Evolutionary conservation across 2,329 filamentous ascomycete genomes (phyloP).

Genomic region (Graphiopsis chlorocephala): DNA sequence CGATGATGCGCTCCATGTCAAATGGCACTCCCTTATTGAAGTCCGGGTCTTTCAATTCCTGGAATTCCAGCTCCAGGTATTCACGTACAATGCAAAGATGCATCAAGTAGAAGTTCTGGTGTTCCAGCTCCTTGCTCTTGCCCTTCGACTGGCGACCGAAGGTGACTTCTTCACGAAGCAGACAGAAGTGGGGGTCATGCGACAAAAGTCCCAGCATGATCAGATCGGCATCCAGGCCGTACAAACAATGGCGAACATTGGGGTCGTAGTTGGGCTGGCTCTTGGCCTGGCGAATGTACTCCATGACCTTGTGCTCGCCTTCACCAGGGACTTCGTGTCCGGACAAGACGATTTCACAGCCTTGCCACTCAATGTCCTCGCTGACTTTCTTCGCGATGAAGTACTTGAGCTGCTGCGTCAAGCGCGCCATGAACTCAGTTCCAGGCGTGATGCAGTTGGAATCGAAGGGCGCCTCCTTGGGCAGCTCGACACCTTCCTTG

Average conservation of each 20-base stretch:
- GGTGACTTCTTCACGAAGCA: constrained; percentile 94
- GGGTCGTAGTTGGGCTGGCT: constrained; percentile 89
- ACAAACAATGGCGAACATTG: constrained; percentile 93
- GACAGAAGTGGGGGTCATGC: constrained; percentile 96
- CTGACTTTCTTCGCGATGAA: constrained; percentile 99
- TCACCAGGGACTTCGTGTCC: constrained; percentile 97
- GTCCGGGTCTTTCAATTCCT: constrained; percentile 76
- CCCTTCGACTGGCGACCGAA: constrained; percentile 84
- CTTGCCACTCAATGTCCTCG: constrained; percentile 96
- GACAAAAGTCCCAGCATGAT: constrained; percentile 98
- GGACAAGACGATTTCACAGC: constrained; percentile 90
- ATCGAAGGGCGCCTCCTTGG: constrained; percentile 93
- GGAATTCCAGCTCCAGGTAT: constrained; percentile 95
- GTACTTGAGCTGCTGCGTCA: constrained; percentile 91
- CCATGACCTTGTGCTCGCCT: constrained; percentile 99
- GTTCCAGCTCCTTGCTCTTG: constrained; percentile 94
- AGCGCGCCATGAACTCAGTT: constrained; percentile 96
- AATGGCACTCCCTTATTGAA: constrained; percentile 69
- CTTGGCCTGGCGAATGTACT: constrained; percentile 97
- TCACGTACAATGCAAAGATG: constrained; percentile 97
- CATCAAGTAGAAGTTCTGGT: constrained; percentile 97
- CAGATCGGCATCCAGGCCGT: constrained; percentile 93
- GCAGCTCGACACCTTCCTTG: constrained; percentile 82
- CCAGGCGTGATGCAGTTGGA: constrained; percentile 98
- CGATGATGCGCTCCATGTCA: constrained; percentile 93